A percentile compares a stretch with the other conserved stretches of the same genome.
phyloP scores from a whole-genome alignment of 2,329 filamentous ascomycete species.

The Trematosphaeria pertusa region DNA sequence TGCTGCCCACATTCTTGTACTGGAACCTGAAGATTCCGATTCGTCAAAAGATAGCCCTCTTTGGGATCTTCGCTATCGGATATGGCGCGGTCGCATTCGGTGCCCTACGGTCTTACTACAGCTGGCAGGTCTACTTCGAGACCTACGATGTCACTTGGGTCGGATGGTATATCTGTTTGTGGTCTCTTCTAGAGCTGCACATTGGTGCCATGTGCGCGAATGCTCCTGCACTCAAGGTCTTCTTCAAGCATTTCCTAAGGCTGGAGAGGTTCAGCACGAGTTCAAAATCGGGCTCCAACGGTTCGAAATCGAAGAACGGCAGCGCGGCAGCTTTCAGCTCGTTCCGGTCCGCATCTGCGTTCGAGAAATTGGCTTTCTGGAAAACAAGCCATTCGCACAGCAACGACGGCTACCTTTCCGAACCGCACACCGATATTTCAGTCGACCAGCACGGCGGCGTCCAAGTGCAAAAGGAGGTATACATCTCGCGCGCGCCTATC shows the following conservation, averaged over 20 bases:
- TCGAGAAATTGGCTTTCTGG: slow-evolving; percentile 19
- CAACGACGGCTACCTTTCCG: slow-evolving; percentile 31
- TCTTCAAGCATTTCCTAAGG: slow-evolving; percentile 39
- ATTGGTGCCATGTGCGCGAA: slow-evolving; percentile 42
- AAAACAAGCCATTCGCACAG: slow-evolving; percentile 8
- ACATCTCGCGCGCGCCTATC: slow-evolving; percentile 15
- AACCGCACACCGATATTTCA: slow-evolving; percentile 23
- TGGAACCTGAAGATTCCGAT: slow-evolving; percentile 39
- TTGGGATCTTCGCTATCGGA: slow-evolving; percentile 41
- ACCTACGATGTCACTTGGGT: slow-evolving; percentile 42
- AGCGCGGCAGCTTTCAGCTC: neutral
- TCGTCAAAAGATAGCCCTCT: slow-evolving; percentile 38
- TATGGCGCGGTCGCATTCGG: slow-evolving; percentile 36
- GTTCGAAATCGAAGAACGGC: neutral
- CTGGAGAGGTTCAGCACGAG: slow-evolving; percentile 24
- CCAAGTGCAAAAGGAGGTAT: slow-evolving; percentile 23
- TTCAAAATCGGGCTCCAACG: slow-evolving; percentile 14
- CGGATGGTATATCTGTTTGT: slow-evolving; percentile 26
- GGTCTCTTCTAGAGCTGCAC: slow-evolving; percentile 35
- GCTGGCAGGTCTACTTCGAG: slow-evolving; percentile 34
- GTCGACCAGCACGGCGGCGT: slow-evolving; percentile 33
- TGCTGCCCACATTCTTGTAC: slow-evolving; percentile 41
- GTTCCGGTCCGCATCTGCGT: slow-evolving; percentile 4
- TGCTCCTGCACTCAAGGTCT: slow-evolving; percentile 40
- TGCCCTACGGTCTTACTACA: slow-evolving; percentile 33